A percentile compares a stretch with the other conserved stretches of the same genome.
phyloP scores from a whole-genome alignment of 345 rosid species.

The Atalantia buxifolia region DNA sequence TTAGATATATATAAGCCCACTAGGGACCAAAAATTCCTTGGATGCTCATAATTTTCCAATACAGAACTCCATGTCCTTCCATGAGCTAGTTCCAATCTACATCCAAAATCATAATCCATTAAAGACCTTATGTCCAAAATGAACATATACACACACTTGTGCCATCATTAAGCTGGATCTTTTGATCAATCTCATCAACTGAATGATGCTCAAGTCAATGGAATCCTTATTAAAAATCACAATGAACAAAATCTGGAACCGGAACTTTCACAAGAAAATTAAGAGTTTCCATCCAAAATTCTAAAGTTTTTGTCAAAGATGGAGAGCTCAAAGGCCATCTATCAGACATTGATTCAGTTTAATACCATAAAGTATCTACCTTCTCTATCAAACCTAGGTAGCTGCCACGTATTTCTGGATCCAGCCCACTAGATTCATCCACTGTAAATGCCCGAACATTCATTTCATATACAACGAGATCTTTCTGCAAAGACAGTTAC shows the following conservation, averaged over 20 bases:
- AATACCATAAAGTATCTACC: constrained; percentile 36
- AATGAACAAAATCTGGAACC: neutral
- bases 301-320: neutral
- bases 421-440: constrained; percentile 81
- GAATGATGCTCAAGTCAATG: neutral
- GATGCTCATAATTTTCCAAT: neutral
- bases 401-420: constrained; percentile 62
- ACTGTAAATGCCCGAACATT: constrained; percentile 93
- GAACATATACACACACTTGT: neutral
- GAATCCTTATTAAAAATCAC: neutral
- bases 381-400: constrained; percentile 84
- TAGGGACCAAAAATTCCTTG: neutral
- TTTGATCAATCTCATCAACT: neutral
- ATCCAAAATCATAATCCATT: neutral
- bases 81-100: neutral
- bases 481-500: constrained; percentile 54
- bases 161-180: neutral
- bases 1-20: neutral
- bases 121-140: neutral
- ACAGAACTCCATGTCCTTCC: neutral
- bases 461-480: constrained; percentile 94
- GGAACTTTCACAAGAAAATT: neutral
- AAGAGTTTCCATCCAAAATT: neutral
- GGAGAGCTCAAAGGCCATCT: neutral
- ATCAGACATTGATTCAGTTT: constrained; percentile 3